Evolutionary conservation across 768 basidiomycete species (phyloP).

Genomic region (Cyclocybe cylindracea): DNA sequence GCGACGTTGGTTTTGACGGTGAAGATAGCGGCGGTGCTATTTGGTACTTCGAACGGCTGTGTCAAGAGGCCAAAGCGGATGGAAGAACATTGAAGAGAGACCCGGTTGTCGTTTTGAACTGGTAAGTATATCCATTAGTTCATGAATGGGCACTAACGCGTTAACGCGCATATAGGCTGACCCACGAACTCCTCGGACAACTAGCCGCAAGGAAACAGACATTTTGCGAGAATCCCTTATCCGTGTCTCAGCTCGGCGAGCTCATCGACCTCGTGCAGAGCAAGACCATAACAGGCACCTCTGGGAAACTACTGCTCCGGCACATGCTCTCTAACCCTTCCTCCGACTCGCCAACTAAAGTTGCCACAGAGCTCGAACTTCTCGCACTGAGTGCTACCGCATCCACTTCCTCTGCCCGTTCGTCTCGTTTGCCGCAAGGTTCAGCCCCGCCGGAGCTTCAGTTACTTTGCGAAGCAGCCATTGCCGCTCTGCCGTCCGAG

Average conservation of each 20-base stretch:
- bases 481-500: slow-evolving; percentile 67
- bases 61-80: slow-evolving; percentile 31
- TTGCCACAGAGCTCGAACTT: slow-evolving; percentile 54
- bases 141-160: neutral
- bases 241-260: slow-evolving; percentile 66
- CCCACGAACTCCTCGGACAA: slow-evolving; percentile 84
- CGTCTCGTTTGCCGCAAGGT: slow-evolving; percentile 12
- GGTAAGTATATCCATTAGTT: slow-evolving; percentile 49
- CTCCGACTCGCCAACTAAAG: slow-evolving; percentile 30
- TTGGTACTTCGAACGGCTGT: slow-evolving; percentile 77
- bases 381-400: slow-evolving; percentile 33
- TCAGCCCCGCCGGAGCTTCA: slow-evolving; percentile 36
- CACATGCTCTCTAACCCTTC: slow-evolving; percentile 58
- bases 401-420: slow-evolving; percentile 5
- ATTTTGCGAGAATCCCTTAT: slow-evolving; percentile 60
- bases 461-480: slow-evolving; percentile 61
- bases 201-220: slow-evolving; percentile 58
- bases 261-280: slow-evolving; percentile 75
- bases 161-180: slow-evolving; percentile 60
- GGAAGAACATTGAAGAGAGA: slow-evolving; percentile 38
- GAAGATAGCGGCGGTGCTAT: slow-evolving; percentile 53
- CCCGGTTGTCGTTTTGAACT: slow-evolving; percentile 79
- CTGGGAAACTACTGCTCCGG: slow-evolving; percentile 76
- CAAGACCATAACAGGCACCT: slow-evolving; percentile 73
- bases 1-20: slow-evolving; percentile 66